Evolutionary conservation across 1,139 yeast species (phyloP).

Genomic region (Hanseniaspora gamundiae): DNA sequence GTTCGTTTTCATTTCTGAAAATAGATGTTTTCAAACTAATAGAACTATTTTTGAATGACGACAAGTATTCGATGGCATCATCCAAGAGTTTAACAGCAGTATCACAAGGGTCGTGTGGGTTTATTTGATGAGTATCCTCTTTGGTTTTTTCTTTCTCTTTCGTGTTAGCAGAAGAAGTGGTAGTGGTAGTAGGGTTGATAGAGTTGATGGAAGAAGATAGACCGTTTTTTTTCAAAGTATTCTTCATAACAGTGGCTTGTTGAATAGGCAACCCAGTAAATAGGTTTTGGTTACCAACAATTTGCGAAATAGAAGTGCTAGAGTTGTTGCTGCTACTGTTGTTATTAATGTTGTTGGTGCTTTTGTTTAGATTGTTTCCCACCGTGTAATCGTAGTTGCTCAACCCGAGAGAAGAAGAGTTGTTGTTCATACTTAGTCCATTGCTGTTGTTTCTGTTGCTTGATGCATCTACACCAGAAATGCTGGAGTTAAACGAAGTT

Average conservation of each 20-base stretch:
- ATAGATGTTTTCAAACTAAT: conserved; percentile 27
- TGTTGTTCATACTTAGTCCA: too few species aligned
- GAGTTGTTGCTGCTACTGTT: conserved; percentile 10
- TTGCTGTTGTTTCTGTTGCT: too few species aligned
- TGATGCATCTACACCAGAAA: too few species aligned
- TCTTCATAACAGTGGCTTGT: conserved; percentile 15
- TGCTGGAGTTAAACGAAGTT: too few species aligned
- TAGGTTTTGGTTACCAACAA: conserved; percentile 3
- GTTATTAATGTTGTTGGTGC: conserved; percentile 9
- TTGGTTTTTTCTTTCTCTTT: conserved; percentile 10
- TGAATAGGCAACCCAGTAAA: conserved; percentile 2
- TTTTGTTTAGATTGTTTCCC: not conserved
- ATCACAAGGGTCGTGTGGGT: conserved; percentile 24
- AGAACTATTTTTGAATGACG: conserved; percentile 19
- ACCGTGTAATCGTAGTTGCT: too few species aligned
- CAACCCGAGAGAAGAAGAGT: too few species aligned
- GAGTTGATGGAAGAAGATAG: conserved; percentile 6
- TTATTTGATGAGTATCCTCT: conserved; percentile 14
- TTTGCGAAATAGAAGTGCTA: not conserved
- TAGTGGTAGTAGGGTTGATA: not conserved
- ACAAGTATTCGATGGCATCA: conserved; percentile 24
- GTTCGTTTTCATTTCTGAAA: conserved; percentile 26
- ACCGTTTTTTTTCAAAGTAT: conserved; percentile 21
- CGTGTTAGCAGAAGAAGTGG: conserved; percentile 8
- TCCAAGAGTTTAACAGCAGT: conserved; percentile 28